Percentiles rank a stretch among this genome's conserved stretches.
These are phyloP conservation scores for Xylaria palmicola DNA, from an alignment of 495 filamentous ascomycete genomes.

Conservation along the genomic window DNA sequence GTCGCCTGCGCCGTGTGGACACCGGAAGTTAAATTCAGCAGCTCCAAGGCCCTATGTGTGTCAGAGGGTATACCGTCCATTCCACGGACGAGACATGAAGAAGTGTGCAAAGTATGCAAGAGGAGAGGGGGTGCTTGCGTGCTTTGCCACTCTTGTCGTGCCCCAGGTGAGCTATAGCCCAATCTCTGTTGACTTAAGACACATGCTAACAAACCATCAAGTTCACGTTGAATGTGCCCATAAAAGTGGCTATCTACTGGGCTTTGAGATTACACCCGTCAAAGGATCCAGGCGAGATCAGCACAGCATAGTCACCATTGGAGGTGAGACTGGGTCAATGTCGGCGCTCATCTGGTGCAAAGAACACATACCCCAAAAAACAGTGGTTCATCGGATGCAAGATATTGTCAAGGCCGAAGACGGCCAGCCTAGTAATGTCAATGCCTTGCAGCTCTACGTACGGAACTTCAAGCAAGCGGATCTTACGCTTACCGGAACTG, in stretches of 20 bases:
- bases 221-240: conserved; percentile 92
- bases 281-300: conserved; percentile 82
- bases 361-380: conserved; percentile 69
- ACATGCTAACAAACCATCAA: conserved; percentile 23
- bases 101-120: conserved; percentile 85
- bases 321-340: conserved; percentile 72
- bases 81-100: conserved; percentile 62
- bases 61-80: conserved; percentile 86
- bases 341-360: conserved; percentile 86
- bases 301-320: conserved; percentile 69
- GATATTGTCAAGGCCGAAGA: conserved; percentile 64
- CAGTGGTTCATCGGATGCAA: conserved; percentile 70
- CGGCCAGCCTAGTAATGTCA: conserved; percentile 46
- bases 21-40: conserved; percentile 87
- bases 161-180: conserved; percentile 41
- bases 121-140: conserved; percentile 71
- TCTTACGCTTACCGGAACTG: conserved; percentile 81
- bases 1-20: conserved; percentile 89
- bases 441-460: conserved; percentile 81
- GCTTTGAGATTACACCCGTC: conserved; percentile 87
- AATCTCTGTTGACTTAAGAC: neutral
- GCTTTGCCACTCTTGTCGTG: conserved; percentile 76
- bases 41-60: conserved; percentile 73
- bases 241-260: conserved; percentile 75
- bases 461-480: conserved; percentile 94